Conservation (phyloP, 2,329 filamentous ascomycete genomes). For the Alternaria sp. region DNA sequence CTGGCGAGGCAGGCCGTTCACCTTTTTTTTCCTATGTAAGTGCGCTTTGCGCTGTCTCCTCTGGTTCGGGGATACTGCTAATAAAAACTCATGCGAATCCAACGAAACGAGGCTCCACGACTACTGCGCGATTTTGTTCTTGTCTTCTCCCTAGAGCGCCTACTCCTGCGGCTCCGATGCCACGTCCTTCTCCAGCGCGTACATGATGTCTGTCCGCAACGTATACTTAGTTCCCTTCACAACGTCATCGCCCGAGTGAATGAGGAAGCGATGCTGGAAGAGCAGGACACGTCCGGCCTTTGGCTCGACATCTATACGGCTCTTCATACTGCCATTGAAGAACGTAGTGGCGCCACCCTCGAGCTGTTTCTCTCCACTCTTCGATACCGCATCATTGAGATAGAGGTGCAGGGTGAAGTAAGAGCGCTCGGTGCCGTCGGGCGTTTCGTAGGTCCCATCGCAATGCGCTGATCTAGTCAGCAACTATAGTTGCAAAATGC, state of each 20-base stretch:
- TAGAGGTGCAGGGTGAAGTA: conserved; percentile 65
- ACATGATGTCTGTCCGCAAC: conserved; percentile 64
- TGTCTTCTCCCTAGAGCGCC: background rate
- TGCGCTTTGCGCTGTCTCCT: conserved; percentile 25
- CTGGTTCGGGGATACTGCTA: conserved; percentile 51
- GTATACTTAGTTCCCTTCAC: conserved; percentile 62
- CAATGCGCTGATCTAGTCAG: conserved; percentile 62
- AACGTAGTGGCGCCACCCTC: conserved; percentile 64
- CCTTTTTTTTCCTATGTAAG: conserved; percentile 59
- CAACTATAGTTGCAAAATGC: background rate
- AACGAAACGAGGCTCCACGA: background rate
- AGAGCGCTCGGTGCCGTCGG: conserved; percentile 58
- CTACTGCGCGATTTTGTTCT: background rate
- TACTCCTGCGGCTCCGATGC: background rate
- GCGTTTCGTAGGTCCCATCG: conserved; percentile 69
- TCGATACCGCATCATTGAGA: conserved; percentile 53
- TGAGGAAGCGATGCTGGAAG: conserved; percentile 61
- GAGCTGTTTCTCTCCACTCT: conserved; percentile 45
- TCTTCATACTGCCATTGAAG: conserved; percentile 41
- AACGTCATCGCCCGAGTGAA: conserved; percentile 64
- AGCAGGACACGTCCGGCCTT: conserved; percentile 60
- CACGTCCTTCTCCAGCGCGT: conserved; percentile 39
- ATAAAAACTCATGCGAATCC: conserved; percentile 19
- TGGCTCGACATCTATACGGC: conserved; percentile 55
- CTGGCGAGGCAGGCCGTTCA: conserved; percentile 80